Evolutionary conservation across 495 filamentous ascomycete genomes (phyloP), one percentile per base, ranked within the genome.

Genomic region (Thermothielavioides terrestris): DNA sequence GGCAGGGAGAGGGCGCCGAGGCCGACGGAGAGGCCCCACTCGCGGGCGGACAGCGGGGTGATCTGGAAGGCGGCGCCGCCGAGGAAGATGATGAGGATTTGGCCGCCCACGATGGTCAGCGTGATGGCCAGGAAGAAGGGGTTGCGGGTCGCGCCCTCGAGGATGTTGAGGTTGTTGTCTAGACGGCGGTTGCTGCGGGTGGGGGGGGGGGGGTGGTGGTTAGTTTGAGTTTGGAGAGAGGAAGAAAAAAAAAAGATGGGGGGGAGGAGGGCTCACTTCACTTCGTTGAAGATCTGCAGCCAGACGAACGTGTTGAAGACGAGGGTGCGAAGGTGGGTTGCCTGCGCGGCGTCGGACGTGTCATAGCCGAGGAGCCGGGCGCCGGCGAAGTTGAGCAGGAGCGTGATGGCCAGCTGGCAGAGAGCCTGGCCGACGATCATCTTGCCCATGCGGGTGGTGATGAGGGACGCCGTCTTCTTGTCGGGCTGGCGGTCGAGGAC

Each of bases 221-320:
- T 41, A 31, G 37, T 25, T 14, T n/a, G n/a, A n/a, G n/a, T n/a
- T n/a, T n/a, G n/a, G n/a, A n/a, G n/a, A n/a, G 6, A 1, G 4
- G 2, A 32, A 1, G 6, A 7, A 3, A 15, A 6, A 14, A 42
- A 18, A 22, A 35, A 38, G 9, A n/a, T n/a, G 26, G 22, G 4
- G 25, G 54, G 39, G 50, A 9, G 40, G 4, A 11, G 18, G 49
- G 70, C 76, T 73, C 68, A 79, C 75, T 92, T 94, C 73, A 88
- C 85, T 60, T 89, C 82, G 65, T 94, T 94, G 73, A 94, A 94
- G 52, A 94, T 90, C 53, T 94, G 88, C 80, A 94, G 89, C 88
- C 88, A 94, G 21, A 94, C 88, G 48, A 94, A 94, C 3, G 86
- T 87, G 70, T 95, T 95, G 79, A 95, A 95, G 12, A 95, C 81